Evolutionary conservation across 2,329 filamentous ascomycete genomes (phyloP), one percentile per base, ranked within the genome.

Genomic region (Colletotrichum sojae): DNA sequence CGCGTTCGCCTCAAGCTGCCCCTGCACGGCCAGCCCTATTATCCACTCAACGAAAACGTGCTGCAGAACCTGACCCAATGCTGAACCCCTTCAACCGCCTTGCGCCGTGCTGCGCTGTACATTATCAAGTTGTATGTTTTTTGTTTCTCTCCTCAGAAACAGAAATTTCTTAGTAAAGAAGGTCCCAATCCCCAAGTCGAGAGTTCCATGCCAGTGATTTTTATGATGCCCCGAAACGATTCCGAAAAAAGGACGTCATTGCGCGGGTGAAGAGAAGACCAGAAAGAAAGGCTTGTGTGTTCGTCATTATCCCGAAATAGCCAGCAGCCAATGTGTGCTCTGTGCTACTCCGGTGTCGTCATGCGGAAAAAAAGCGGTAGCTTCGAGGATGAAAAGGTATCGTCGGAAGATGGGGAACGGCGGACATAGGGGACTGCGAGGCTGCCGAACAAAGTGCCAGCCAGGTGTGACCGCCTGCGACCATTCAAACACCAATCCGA

Each of bases 81-180:
- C 78, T 78, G 75, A 70, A 66, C 74, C 78, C 76, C 76, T 73
- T 74, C 78, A 73, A 76, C 77, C 78, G 75, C 75, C 76, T 70
- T 78, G 78, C 80, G 79, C 79, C 77, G 75, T 79, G 77, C 76
- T 78, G 79, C 77, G 79, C 79, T 78, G 75, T 76, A 79, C 77
- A 76, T 76, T 76, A 75, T 77, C 78, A 71, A 71, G 70, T 67
- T 72, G 68, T 71, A 71, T 72, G 59, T 70, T 68, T 70, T 71
- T 70, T 72, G 62, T 71, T 69, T 60, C 66, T 66, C 55, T 46
- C 55, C 58, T 60, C 52, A 52, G 66, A 60, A 63, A 59, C 59
- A 56, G 56, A 60, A 69, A 66, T 39, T 66, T 60, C 54, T 65
- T 59, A 46, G 46, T 46, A 27, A 67, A 67, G 51, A 69, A 69